phyloP scores from a whole-genome alignment of 225 moss, liverwort and hornwort species.

The Straminergon stramineum region DNA sequence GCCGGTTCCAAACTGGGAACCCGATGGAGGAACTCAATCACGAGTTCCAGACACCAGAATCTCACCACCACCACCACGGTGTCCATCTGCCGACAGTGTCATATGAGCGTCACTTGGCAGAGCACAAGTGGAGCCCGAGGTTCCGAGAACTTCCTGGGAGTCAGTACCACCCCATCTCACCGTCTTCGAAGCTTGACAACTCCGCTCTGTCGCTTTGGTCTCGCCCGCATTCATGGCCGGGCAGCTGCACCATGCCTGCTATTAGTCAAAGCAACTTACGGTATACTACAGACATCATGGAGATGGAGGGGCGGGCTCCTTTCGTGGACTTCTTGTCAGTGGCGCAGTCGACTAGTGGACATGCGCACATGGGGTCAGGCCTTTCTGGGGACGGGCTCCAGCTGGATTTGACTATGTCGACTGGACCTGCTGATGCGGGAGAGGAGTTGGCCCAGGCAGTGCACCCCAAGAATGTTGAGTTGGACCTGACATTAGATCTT shows the following conservation, averaged over 20 bases:
- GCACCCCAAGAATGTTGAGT: neutral
- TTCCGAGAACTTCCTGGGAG: neutral
- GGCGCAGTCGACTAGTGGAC: neutral
- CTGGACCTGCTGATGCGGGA: slow-evolving; percentile 9
- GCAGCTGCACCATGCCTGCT: neutral
- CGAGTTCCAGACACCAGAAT: neutral
- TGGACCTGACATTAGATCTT: slow-evolving; percentile 40
- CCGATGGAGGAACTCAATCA: neutral
- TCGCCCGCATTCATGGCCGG: slow-evolving; percentile 43
- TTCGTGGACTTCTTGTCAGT: slow-evolving; percentile 44
- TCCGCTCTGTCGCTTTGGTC: neutral
- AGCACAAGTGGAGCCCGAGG: neutral
- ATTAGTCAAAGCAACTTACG: neutral
- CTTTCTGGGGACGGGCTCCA: slow-evolving; percentile 1
- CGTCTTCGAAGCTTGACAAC: neutral
- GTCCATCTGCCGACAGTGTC: neutral
- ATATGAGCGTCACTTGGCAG: neutral
- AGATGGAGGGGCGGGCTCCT: slow-evolving; percentile 8
- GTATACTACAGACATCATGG: neutral
- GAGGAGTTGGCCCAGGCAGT: neutral
- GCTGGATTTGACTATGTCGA: slow-evolving; percentile 44
- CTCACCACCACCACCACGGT: neutral
- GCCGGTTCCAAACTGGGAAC: neutral
- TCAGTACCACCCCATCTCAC: neutral
- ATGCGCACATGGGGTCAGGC: neutral